Evolutionary conservation across 805 yeast species (phyloP).

Genomic region (Ogataea naganishii): DNA sequence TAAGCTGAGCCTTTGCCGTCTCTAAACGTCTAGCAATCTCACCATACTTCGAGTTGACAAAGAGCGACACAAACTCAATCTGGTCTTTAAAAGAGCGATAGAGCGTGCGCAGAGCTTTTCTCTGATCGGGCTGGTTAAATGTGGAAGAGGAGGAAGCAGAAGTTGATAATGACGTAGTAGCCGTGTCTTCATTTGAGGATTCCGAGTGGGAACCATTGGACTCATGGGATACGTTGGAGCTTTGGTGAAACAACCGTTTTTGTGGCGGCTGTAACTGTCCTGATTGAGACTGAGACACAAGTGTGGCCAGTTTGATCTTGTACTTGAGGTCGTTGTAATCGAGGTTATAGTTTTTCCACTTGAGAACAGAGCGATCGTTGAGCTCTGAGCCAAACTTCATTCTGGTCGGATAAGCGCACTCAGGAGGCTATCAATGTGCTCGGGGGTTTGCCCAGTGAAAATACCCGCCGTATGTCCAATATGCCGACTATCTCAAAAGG

Average conservation of each 20-base stretch:
- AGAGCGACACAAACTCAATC: conserved; percentile 52
- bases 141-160: conserved; percentile 1
- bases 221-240: no score
- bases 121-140: conserved; percentile 10
- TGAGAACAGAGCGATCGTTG: conserved; percentile 68
- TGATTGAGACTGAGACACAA: conserved; percentile 7
- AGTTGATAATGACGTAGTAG: conserved; percentile 2
- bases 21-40: conserved; percentile 49
- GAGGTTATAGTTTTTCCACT: conserved; percentile 79
- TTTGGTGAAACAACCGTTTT: conserved; percentile 2
- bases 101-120: conserved; percentile 23
- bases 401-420: neutral
- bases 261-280: conserved; percentile 1
- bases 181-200: neutral
- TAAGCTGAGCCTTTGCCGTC: conserved; percentile 16
- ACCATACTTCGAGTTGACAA: conserved; percentile 58
- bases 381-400: conserved; percentile 89
- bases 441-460: no score
- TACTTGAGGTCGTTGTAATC: conserved; percentile 74
- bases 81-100: conserved; percentile 42
- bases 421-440: no score
- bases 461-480: no score
- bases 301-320: conserved; percentile 52
- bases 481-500: no score
- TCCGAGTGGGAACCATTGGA: neutral